Evolutionary conservation across 2,329 filamentous ascomycete species (phyloP), one percentile per base, ranked within the genome.

Genomic region (Iodosphaeria phyllophila): DNA sequence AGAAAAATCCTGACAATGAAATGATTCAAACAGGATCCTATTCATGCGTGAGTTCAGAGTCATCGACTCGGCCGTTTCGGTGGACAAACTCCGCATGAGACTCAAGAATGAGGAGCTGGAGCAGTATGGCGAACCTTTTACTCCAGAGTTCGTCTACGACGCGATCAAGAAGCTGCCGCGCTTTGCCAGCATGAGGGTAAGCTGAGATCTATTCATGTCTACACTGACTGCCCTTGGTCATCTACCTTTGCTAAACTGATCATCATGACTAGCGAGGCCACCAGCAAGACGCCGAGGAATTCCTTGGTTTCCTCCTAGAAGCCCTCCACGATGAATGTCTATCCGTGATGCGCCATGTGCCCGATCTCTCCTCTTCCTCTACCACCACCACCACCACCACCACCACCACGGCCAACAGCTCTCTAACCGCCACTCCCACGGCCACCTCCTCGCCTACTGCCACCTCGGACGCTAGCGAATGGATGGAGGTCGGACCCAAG

Each of bases 271-370:
- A 83, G 74, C 77, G 83, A 31, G 89, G 89, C 10, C 86, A 93
- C 39, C 89, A 98, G 47, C 86, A 98, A 56, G 89, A 98, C 52
- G 89, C 89, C 1, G 83, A 98, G 44, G 89, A 98, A 43, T 98
- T 98, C 37, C 58, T 98, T 13, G 86, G 84, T 1, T 92, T 95
- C 46, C 58, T 98, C 17, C 60, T 98, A 4, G 84, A 92, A 41
- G 80, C 82, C 23, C 66, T 98, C 17, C 84, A 93, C 39, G 84
- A 95, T 35, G 89, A 98, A 48, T 93, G 84, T 44, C 69, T 72
- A 10, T 64, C 73, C 29, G 73, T 86, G 23, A 77, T 91, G 54
- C 66, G 67, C 34, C 55, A 54, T 28, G 52, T 56, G 5, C 43
- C 49, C 14, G 34, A 46, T 5, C 31, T 37, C 5, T 35, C 36